Evolutionary conservation across 805 yeast species (phyloP).

Genomic region (Yamadazyma scolyti): DNA sequence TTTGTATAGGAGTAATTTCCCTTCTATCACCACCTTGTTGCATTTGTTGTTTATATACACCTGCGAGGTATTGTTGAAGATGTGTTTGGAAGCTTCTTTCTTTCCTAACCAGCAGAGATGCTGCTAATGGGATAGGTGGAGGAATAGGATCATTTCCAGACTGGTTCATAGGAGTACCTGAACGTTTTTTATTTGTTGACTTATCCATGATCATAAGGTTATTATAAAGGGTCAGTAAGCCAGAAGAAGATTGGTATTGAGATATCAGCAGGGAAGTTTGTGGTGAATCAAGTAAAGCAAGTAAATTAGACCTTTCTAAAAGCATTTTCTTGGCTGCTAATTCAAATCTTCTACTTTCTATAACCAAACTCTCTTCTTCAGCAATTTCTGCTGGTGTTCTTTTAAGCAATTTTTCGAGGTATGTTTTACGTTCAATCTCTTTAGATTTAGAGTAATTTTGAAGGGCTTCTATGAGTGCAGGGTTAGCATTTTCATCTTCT

Average conservation of each 20-base stretch:
- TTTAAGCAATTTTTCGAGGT: constrained; percentile 68
- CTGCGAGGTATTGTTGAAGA: constrained; percentile 39
- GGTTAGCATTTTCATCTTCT: constrained; percentile 36
- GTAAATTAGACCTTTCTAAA: constrained; percentile 72
- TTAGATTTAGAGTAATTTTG: constrained; percentile 60
- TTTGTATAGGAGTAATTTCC: constrained; percentile 38
- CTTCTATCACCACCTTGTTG: constrained; percentile 18
- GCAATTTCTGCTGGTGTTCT: constrained; percentile 96
- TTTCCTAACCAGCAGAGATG: constrained; percentile 45
- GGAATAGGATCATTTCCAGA: constrained; percentile 43
- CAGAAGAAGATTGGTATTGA: constrained; percentile 81
- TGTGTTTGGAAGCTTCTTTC: constrained; percentile 43
- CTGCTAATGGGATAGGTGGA: constrained; percentile 55
- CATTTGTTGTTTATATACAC: constrained; percentile 32
- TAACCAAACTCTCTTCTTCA: constrained; percentile 90
- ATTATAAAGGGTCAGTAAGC: constrained; percentile 80
- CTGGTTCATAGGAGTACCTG: too few relatives aligned
- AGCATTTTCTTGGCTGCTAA: constrained; percentile 87
- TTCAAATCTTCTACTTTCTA: constrained; percentile 91
- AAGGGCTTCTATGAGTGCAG: constrained; percentile 56
- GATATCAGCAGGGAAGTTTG: constrained; percentile 69
- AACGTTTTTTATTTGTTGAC: too few relatives aligned
- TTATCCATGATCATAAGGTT: constrained; percentile 71
- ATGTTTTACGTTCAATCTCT: constrained; percentile 78
- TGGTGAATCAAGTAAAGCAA: constrained; percentile 83